Evolutionary conservation across 108 stramenopile genomes (phyloP).

Genomic region (Licmophora abbreviata): DNA sequence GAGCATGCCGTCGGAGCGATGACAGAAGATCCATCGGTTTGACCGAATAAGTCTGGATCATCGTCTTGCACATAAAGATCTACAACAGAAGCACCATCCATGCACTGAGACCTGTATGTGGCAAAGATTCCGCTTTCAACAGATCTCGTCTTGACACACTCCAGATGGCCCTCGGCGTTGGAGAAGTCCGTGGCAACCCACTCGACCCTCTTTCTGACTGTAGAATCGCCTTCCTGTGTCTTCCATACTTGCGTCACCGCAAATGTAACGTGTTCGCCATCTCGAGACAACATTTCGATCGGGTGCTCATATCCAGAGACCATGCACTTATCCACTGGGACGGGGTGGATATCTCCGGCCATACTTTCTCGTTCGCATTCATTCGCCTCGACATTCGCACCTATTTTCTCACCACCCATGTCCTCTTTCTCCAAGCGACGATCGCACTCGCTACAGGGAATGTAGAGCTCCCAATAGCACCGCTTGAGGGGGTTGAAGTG

Average conservation of each 20-base stretch:
- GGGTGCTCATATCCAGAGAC: no score
- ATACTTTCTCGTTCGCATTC: no score
- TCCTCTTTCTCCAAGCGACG: no score
- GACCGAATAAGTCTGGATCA: not conserved
- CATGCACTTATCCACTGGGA: no score
- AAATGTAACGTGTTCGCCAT: not conserved
- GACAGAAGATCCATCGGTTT: not conserved
- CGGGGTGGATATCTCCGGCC: no score
- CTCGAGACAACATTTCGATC: not conserved
- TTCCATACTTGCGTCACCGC: not conserved
- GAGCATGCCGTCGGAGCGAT: not conserved
- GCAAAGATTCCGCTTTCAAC: not conserved
- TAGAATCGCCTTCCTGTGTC: not conserved
- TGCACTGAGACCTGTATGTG: not conserved
- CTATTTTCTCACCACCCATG: no score
- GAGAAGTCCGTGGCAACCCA: not conserved
- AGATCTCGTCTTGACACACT: not conserved
- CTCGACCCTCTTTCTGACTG: no score
- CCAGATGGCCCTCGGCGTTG: not conserved
- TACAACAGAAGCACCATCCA: not conserved
- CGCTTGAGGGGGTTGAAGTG: conserved; percentile 2
- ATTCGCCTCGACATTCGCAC: no score
- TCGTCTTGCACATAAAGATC: not conserved
- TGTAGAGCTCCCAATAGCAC: conserved; percentile 3
- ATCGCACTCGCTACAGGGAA: conserved; percentile 1